Base-by-base conservation (phyloP, 768 basidiomycete genomes). In the Amanita polypyramis region DNA sequence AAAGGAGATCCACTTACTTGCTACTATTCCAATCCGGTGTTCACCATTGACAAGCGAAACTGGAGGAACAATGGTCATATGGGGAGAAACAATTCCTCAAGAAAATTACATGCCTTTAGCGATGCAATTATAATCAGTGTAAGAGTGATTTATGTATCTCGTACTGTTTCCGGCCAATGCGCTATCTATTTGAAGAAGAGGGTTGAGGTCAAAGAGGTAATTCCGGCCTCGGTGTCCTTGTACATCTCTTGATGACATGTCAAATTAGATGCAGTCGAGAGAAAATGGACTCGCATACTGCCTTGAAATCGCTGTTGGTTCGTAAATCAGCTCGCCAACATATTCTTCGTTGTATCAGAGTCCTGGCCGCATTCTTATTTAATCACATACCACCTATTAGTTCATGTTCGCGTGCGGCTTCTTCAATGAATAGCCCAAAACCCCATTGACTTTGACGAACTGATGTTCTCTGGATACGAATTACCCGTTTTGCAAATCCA, bases 131-230 rank as follows among this genome's bases (percentile, higher is more conserved):
- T 63, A 58, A 14, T n/a, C 52, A 10, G 43, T 54, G 17, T 65
- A 63, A 3, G 41, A 39, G 49, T 88, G 85, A 55, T 89, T 83
- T 45, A 87, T 76, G 54, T 78, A 86, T 11, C 83, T 69, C n/a
- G 82, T 68, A 34, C 70, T 66, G 49, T 86, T 86, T 3, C 82
- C 84, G 0, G 65, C 71, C 30, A 64, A 68, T 14, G 70, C 60
- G 25, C 75, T 66, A 57, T 88, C 85, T n/a, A 85, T 55, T 6
- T 70, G 64, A 23, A 72, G 55, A 0, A 60, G 58, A 0, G 57
- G 36, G 53, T 80, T 75, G 43, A 87, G 58, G 15, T 65, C 65
- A 50, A 83, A 87, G 7, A 79, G 68, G 52, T 89, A 89, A 50
- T 73, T 79, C 34, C 82, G 72, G 4, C 66, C 59, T 32, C 73